Evolutionary conservation across 306 rosid species (phyloP).

Genomic region (barrel medic (Medicago truncatula)): DNA sequence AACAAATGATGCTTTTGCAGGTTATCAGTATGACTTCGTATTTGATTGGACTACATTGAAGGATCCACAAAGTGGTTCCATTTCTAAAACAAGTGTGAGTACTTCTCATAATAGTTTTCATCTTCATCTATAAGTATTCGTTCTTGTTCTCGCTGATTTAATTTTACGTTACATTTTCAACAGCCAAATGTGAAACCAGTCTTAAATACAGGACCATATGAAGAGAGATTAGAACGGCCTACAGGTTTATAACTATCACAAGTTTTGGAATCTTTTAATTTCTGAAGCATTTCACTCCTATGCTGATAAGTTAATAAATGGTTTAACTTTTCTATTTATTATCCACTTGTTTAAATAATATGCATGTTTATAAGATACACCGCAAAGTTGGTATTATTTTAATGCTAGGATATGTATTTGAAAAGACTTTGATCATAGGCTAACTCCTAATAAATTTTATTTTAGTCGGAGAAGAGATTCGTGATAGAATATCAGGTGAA

Average conservation of each 20-base stretch:
- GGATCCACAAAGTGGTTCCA: slow-evolving; percentile 85
- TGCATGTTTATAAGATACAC: neutral
- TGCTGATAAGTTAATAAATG: slow-evolving; percentile 19
- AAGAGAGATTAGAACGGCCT: slow-evolving; percentile 72
- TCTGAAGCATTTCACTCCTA: slow-evolving; percentile 30
- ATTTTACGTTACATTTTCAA: slow-evolving; percentile 35
- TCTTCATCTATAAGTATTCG: slow-evolving; percentile 18
- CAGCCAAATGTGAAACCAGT: slow-evolving; percentile 81
- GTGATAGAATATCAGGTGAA: slow-evolving; percentile 78
- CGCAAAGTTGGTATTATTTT: slow-evolving; percentile 7
- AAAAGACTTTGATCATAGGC: slow-evolving; percentile 22
- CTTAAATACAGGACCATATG: slow-evolving; percentile 68
- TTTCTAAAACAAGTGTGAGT: slow-evolving; percentile 78
- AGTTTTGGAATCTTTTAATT: slow-evolving; percentile 39
- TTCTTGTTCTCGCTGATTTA: slow-evolving; percentile 38
- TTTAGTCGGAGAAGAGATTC: slow-evolving; percentile 73
- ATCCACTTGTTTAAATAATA: slow-evolving; percentile 23
- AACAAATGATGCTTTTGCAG: slow-evolving; percentile 50
- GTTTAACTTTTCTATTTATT: slow-evolving; percentile 19
- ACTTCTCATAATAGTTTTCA: slow-evolving; percentile 38
- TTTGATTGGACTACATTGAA: neutral
- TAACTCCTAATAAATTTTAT: slow-evolving; percentile 29
- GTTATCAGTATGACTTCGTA: slow-evolving; percentile 57
- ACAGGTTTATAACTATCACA: slow-evolving; percentile 60
- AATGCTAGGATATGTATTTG: neutral